These are phyloP conservation scores for Lophiotrema nucula DNA, from an alignment of 495 filamentous ascomycete genomes.

Conservation along the genomic window DNA sequence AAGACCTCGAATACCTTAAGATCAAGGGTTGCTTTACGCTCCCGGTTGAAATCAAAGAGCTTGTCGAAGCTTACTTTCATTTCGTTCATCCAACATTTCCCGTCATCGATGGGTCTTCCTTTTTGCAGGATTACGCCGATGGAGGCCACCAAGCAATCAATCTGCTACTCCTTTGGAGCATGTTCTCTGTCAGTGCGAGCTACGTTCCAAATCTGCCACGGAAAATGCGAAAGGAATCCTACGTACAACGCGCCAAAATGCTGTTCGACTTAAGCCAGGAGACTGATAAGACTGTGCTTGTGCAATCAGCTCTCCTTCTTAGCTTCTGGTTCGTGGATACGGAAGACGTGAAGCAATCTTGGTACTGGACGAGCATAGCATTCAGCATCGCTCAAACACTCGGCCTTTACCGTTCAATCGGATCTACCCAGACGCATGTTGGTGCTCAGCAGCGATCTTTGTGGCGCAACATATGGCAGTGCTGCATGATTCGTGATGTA, in stretches of 20 bases:
- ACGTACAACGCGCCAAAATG: conserved; percentile 7
- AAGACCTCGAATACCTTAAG: conserved; percentile 30
- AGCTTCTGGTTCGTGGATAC: conserved; percentile 32
- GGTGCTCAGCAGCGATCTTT: conserved; percentile 8
- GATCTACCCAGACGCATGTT: conserved; percentile 1
- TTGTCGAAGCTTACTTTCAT: conserved; percentile 38
- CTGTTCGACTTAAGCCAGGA: conserved; percentile 25
- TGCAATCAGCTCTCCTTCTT: conserved; percentile 31
- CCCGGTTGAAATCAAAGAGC: conserved; percentile 4
- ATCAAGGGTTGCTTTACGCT: conserved; percentile 32
- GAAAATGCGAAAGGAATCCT: conserved; percentile 1
- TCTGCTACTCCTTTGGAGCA: conserved; percentile 44
- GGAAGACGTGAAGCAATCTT: conserved; percentile 31
- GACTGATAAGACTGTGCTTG: conserved; percentile 27
- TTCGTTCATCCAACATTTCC: conserved; percentile 47
- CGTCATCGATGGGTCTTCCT: conserved; percentile 40
- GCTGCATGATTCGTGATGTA: conserved; percentile 28
- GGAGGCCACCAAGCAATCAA: conserved; percentile 39
- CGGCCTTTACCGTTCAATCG: conserved; percentile 23
- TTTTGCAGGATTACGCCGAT: conserved; percentile 35
- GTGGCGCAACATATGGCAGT: conserved; percentile 33
- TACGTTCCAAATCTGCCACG: conserved; percentile 2
- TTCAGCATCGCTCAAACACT: conserved; percentile 34
- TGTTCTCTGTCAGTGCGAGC: conserved; percentile 39
- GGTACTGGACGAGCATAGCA: conserved; percentile 35